A percentile compares a stretch with the other conserved stretches of the same genome.
Conservation (phyloP, 306 rosid genomes). For the Erythrophleum fordii region DNA sequence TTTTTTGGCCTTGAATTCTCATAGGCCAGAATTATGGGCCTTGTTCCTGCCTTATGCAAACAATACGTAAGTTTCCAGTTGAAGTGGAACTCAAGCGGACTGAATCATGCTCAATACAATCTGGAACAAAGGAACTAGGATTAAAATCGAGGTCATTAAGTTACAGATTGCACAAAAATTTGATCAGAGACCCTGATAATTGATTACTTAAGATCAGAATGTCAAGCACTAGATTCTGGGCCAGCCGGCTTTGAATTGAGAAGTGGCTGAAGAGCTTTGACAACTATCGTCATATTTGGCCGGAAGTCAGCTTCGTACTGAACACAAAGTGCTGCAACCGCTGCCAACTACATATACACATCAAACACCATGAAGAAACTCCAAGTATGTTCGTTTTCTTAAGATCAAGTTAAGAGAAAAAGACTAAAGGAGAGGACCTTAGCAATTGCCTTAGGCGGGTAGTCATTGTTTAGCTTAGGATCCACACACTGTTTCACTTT, state of each 20-base stretch:
- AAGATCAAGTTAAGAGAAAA: conserved; percentile 1
- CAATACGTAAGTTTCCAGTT: conserved; percentile 26
- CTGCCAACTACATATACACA: conserved; percentile 77
- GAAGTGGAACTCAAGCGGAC: conserved; percentile 23
- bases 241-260: conserved; percentile 86
- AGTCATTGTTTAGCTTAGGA: conserved; percentile 92
- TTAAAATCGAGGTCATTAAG: conserved; percentile 11
- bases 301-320: conserved; percentile 98
- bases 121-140: conserved; percentile 4
- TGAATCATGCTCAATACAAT: conserved; percentile 33
- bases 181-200: background rate
- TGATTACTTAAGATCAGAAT: conserved; percentile 11
- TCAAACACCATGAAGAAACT: conserved; percentile 28
- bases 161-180: conserved; percentile 42
- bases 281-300: conserved; percentile 98
- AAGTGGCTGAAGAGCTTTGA: conserved; percentile 96
- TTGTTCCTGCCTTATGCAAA: conserved; percentile 5
- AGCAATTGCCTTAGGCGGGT: conserved; percentile 95
- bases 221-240: conserved; percentile 60
- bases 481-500: conserved; percentile 98
- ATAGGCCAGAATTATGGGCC: conserved; percentile 10
- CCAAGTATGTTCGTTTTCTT: background rate
- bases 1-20: background rate
- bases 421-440: conserved; percentile 58
- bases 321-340: conserved; percentile 98